These are phyloP conservation scores for Jasminum sambac DNA, from an alignment of 257 asterid genomes.

Conservation along the genomic window DNA sequence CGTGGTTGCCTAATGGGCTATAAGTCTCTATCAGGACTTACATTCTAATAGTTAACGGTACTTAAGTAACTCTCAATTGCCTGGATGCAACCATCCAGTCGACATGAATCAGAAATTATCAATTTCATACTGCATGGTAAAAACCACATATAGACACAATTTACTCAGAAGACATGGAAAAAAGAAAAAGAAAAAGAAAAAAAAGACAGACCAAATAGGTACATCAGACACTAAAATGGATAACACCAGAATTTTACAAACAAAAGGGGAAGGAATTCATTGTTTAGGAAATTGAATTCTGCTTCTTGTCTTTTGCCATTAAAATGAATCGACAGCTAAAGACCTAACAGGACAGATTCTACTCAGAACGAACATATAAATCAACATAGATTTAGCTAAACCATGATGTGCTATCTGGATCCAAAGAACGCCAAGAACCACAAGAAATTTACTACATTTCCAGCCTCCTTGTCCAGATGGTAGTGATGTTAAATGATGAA, in stretches of 20 bases:
- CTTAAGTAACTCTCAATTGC: background rate
- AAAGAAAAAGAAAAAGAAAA: too few species aligned
- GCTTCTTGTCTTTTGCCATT: background rate
- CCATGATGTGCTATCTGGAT: background rate
- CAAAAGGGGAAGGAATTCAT: background rate
- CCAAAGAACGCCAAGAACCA: background rate
- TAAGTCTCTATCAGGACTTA: background rate
- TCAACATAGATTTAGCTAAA: background rate
- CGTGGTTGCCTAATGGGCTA: too few species aligned
- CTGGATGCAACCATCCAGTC: background rate
- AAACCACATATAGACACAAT: background rate
- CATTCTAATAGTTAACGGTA: background rate
- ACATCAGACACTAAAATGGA: background rate
- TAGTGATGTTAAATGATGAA: background rate
- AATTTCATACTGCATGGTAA: too few species aligned
- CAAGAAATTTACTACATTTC: background rate
- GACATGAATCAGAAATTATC: background rate
- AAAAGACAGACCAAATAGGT: background rate
- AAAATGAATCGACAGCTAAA: background rate
- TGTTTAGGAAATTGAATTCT: background rate
- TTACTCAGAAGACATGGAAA: too few species aligned
- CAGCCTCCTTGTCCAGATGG: slow-evolving; percentile 1
- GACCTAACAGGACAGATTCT: background rate
- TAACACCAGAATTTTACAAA: background rate
- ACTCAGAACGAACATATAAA: background rate